A percentile compares a stretch with the other conserved stretches of the same genome.
Conservation (phyloP, 805 yeast species). For the Saccharomycopsis fermentans region DNA sequence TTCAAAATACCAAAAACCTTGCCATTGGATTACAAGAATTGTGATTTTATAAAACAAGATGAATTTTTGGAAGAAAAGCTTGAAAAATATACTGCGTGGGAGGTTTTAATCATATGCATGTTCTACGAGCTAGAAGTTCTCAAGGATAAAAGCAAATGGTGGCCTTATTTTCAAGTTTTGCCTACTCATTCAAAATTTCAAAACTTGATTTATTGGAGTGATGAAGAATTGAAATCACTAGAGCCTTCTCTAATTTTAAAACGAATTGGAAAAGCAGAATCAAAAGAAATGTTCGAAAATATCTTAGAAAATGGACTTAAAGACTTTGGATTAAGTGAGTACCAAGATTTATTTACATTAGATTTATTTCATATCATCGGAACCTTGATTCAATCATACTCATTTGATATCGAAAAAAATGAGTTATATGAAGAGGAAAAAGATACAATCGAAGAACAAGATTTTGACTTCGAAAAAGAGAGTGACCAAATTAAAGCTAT, state of each 20-base stretch:
- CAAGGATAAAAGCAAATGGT: constrained; percentile 48
- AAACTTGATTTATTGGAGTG: constrained; percentile 61
- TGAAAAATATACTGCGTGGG: constrained; percentile 57
- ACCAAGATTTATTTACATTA: constrained; percentile 29
- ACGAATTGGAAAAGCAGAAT: constrained; percentile 62
- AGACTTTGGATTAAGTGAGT: constrained; percentile 29
- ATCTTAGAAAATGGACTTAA: constrained; percentile 33
- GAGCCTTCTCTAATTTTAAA: constrained; percentile 61
- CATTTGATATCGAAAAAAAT: constrained; percentile 65
- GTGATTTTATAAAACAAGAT: constrained; percentile 30
- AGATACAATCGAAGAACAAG: constrained; percentile 25
- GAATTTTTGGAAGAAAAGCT: constrained; percentile 25
- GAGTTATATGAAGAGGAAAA: constrained; percentile 23
- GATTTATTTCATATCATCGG: constrained; percentile 66
- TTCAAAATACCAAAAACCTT: constrained; percentile 58
- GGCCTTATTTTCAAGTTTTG: constrained; percentile 57
- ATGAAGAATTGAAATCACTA: constrained; percentile 44
- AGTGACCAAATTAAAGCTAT: constrained; percentile 48
- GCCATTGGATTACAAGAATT: constrained; percentile 50
- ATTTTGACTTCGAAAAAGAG: constrained; percentile 26
- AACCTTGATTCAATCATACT: constrained; percentile 75
- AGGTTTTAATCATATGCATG: constrained; percentile 58
- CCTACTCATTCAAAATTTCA: constrained; percentile 33
- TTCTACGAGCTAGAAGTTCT: constrained; percentile 46
- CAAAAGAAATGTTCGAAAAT: constrained; percentile 47